A percentile compares a stretch with the other conserved stretches of the same genome.
Evolutionary conservation across 1,284 basidiomycete genomes (phyloP).

Genomic region (Leccinum solheimii): DNA sequence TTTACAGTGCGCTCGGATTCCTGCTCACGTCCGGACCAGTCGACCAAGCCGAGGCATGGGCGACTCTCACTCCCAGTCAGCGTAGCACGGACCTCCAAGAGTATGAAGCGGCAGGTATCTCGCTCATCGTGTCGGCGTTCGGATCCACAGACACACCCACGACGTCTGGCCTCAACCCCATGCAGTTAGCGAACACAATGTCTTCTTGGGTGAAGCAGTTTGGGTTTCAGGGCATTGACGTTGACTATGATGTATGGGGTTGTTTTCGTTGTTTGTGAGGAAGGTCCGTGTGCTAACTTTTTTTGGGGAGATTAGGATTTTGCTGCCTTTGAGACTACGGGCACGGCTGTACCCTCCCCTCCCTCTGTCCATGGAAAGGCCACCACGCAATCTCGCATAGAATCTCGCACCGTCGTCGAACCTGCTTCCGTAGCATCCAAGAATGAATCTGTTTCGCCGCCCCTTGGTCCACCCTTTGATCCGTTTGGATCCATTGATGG

Average conservation of each 20-base stretch:
- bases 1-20: constrained; percentile 47
- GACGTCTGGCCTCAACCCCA: constrained; percentile 40
- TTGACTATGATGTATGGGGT: constrained; percentile 48
- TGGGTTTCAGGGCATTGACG: constrained; percentile 53
- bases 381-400: constrained; percentile 25
- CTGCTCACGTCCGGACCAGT: constrained; percentile 47
- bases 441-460: constrained; percentile 17
- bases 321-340: constrained; percentile 42
- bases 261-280: neutral
- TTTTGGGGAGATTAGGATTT: constrained; percentile 40
- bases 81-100: constrained; percentile 46
- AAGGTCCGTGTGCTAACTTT: neutral
- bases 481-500: constrained; percentile 43
- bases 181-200: constrained; percentile 44
- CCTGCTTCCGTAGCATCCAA: constrained; percentile 14
- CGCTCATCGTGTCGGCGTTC: constrained; percentile 53
- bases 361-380: constrained; percentile 44
- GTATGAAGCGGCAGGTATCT: constrained; percentile 55
- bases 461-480: constrained; percentile 30
- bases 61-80: constrained; percentile 39
- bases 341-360: constrained; percentile 48
- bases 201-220: constrained; percentile 50
- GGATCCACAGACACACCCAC: constrained; percentile 46
- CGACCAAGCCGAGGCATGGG: constrained; percentile 46
- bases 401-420: constrained; percentile 8